phyloP scores from a whole-genome alignment of 2,329 filamentous ascomycete species.

The Fusarium longipes region DNA sequence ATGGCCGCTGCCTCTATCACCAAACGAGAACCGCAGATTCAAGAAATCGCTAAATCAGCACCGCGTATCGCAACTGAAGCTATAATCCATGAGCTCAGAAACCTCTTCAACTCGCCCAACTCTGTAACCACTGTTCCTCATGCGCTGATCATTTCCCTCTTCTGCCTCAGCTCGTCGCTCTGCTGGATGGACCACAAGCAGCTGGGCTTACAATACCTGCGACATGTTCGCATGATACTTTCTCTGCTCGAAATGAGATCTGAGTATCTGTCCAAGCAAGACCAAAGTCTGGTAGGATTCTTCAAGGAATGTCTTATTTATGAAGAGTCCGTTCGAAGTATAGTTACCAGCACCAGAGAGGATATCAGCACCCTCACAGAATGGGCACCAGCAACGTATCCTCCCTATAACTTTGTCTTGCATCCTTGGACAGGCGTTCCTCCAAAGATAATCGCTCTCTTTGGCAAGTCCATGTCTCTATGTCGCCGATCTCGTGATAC shows the following conservation, averaged over 20 bases:
- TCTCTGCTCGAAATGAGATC: constrained; percentile 30
- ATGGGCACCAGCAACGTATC: constrained; percentile 19
- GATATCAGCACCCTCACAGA: constrained; percentile 37
- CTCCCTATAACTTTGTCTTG: constrained; percentile 29
- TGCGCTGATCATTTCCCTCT: constrained; percentile 31
- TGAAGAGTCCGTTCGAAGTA: constrained; percentile 36
- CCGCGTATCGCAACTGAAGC: constrained; percentile 35
- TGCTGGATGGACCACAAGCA: constrained; percentile 40
- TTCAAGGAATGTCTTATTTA: constrained; percentile 39
- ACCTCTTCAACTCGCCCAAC: constrained; percentile 27
- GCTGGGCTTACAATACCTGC: constrained; percentile 35
- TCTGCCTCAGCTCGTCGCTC: constrained; percentile 38
- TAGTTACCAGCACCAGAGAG: constrained; percentile 33
- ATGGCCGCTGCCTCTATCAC: constrained; percentile 37
- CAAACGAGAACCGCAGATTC: constrained; percentile 20
- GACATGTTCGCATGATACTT: constrained; percentile 36
- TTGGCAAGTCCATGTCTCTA: constrained; percentile 38
- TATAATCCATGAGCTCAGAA: constrained; percentile 30
- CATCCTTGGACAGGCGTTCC: constrained; percentile 40
- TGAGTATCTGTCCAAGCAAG: constrained; percentile 20
- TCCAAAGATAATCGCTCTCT: constrained; percentile 31
- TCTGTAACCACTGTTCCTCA: constrained; percentile 22
- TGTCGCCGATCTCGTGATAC: constrained; percentile 36
- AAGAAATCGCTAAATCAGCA: constrained; percentile 30
- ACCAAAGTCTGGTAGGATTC: constrained; percentile 26